These are phyloP conservation scores for Pinus albicaulis DNA, from an alignment of 75 land plant genomes.

Conservation along the genomic window DNA sequence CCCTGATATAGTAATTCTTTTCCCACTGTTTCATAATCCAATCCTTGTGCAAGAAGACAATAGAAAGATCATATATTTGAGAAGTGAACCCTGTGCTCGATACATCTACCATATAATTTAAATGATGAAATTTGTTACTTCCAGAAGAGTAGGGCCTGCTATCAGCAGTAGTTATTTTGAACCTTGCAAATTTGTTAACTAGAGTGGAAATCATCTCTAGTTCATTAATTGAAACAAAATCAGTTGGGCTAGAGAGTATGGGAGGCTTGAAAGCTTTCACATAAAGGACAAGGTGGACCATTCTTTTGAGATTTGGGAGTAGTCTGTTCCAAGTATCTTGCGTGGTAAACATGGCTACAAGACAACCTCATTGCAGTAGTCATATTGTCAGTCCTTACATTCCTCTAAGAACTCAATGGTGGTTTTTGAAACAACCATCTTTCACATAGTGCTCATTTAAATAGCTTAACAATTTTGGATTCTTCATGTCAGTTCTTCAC, in stretches of 20 bases:
- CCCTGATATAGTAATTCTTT: too few species aligned
- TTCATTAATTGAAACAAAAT: constrained; percentile 12
- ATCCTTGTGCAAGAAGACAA: too few species aligned
- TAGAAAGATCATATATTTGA: too few species aligned
- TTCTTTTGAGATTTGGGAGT: constrained; percentile 56
- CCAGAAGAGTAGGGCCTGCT: constrained; percentile 18
- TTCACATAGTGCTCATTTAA: constrained; percentile 47
- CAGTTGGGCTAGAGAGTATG: constrained; percentile 6
- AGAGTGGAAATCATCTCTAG: constrained; percentile 16
- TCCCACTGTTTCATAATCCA: too few species aligned
- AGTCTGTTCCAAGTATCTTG: constrained; percentile 71
- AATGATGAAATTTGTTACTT: constrained; percentile 34
- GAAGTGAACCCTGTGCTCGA: neutral
- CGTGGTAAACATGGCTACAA: constrained; percentile 70
- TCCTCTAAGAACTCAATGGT: constrained; percentile 72
- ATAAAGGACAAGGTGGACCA: constrained; percentile 86
- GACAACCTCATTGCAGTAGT: constrained; percentile 71
- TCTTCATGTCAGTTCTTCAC: constrained; percentile 18
- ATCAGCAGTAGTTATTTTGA: constrained; percentile 30
- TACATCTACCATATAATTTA: constrained; percentile 48
- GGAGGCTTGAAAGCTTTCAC: constrained; percentile 27
- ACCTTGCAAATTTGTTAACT: constrained; percentile 26
- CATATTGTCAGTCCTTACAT: constrained; percentile 67
- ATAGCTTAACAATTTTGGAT: constrained; percentile 1
- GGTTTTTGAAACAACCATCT: constrained; percentile 53